A percentile compares a stretch with the other conserved stretches of the same genome.
Conservation (phyloP, 2,329 filamentous ascomycete species). For the Cladophialophora immunda region DNA sequence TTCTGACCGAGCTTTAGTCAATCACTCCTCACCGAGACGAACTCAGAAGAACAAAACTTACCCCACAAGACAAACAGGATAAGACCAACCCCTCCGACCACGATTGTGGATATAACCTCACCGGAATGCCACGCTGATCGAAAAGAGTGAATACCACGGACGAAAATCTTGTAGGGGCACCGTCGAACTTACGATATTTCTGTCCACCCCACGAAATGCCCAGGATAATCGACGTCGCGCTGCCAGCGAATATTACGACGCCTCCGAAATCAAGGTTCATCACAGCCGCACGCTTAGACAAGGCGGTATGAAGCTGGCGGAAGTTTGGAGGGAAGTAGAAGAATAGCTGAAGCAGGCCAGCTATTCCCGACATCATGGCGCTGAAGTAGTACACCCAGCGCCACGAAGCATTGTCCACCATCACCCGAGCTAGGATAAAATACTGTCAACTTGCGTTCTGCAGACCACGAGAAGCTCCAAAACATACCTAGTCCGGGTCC, state of each 20-base stretch:
- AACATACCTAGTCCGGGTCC: no score
- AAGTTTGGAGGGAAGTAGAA: slow-evolving; percentile 60
- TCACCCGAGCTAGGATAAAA: no score
- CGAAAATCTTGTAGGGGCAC: no score
- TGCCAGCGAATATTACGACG: slow-evolving; percentile 52
- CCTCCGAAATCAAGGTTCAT: slow-evolving; percentile 57
- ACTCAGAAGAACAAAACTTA: no score
- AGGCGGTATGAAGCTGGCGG: slow-evolving; percentile 49
- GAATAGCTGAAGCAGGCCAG: slow-evolving; percentile 39
- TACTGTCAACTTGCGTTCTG: no score
- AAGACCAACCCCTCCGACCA: neutral
- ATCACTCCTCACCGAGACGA: no score
- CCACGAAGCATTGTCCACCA: slow-evolving; percentile 55
- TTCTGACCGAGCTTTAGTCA: slow-evolving; percentile 49
- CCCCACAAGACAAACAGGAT: neutral
- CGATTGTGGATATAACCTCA: neutral
- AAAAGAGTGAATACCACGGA: neutral
- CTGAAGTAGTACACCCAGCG: slow-evolving; percentile 56
- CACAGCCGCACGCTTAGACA: slow-evolving; percentile 47
- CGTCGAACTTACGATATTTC: slow-evolving; percentile 53
- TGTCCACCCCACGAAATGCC: slow-evolving; percentile 54
- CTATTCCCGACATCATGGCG: neutral
- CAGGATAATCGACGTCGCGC: slow-evolving; percentile 53
- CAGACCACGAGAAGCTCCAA: no score
- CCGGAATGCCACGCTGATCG: neutral